A percentile compares a stretch with the other conserved stretches of the same genome.
phyloP scores from a whole-genome alignment of 495 filamentous ascomycete genomes.

The Rhizodiscina lignyota region DNA sequence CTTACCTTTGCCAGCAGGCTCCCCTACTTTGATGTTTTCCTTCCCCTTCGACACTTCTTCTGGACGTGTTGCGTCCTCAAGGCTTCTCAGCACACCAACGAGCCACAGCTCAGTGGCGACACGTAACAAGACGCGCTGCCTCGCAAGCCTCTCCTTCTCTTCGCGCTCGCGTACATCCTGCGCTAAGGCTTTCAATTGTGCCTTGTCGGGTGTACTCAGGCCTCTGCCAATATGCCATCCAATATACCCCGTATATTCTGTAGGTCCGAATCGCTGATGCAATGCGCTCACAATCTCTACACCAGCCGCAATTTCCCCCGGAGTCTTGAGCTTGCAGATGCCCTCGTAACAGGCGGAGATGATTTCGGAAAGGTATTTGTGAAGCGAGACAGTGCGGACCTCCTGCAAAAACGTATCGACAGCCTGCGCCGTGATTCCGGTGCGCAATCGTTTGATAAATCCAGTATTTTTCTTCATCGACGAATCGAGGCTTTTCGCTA shows the following conservation, averaged over 20 bases:
- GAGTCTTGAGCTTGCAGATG: conserved; percentile 75
- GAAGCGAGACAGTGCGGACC: conserved; percentile 77
- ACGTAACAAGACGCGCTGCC: conserved; percentile 72
- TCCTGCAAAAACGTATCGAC: conserved; percentile 77
- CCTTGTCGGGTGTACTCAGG: conserved; percentile 81
- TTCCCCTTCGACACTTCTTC: conserved; percentile 59
- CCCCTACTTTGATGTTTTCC: conserved; percentile 30
- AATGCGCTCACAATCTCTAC: conserved; percentile 87
- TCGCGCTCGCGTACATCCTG: conserved; percentile 81
- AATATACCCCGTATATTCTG: conserved; percentile 78
- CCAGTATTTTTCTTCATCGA: conserved; percentile 98
- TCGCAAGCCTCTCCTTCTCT: conserved; percentile 78
- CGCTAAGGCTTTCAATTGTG: conserved; percentile 57
- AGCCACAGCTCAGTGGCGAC: conserved; percentile 96
- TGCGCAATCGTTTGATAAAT: conserved; percentile 92
- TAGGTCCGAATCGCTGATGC: conserved; percentile 87
- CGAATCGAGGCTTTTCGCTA: conserved; percentile 73
- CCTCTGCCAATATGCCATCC: conserved; percentile 89
- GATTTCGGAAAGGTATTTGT: conserved; percentile 95
- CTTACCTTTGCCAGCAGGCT: conserved; percentile 36
- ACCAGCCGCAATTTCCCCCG: conserved; percentile 76
- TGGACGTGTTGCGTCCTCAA: conserved; percentile 76
- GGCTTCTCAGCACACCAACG: conserved; percentile 65
- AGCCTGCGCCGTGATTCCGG: conserved; percentile 64
- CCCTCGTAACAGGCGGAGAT: conserved; percentile 97